These are phyloP conservation scores for Aspergillus wentii DNA, from an alignment of 495 filamentous ascomycete genomes.

Conservation along the genomic window DNA sequence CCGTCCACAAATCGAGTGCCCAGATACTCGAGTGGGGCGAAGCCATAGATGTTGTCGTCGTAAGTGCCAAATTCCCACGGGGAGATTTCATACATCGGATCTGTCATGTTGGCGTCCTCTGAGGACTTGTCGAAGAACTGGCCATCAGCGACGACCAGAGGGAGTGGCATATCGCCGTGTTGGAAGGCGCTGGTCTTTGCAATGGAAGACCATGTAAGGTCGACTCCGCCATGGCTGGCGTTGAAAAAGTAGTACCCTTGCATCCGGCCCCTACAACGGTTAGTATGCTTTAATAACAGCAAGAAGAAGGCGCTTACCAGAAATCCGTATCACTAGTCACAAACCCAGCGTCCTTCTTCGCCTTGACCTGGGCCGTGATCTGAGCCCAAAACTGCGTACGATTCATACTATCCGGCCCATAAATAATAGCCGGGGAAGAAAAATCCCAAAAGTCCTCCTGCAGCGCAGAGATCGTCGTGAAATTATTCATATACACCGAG, in stretches of 20 bases:
- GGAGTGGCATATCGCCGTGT: constrained; percentile 61
- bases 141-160: constrained; percentile 69
- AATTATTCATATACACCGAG: constrained; percentile 77
- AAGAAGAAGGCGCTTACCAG: constrained; percentile 31
- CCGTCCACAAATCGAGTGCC: constrained; percentile 34
- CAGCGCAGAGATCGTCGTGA: constrained; percentile 58
- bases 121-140: constrained; percentile 40
- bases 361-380: constrained; percentile 52
- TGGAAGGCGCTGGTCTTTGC: constrained; percentile 58
- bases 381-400: constrained; percentile 56
- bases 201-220: constrained; percentile 80
- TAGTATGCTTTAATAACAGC: neutral
- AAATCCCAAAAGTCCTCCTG: constrained; percentile 67
- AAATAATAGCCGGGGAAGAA: constrained; percentile 55
- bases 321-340: constrained; percentile 72
- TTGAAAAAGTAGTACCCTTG: constrained; percentile 74
- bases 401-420: constrained; percentile 41
- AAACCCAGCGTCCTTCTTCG: constrained; percentile 63
- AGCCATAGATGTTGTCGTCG: constrained; percentile 34
- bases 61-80: constrained; percentile 47
- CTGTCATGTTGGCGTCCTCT: constrained; percentile 57
- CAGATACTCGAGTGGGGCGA: constrained; percentile 38
- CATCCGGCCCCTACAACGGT: constrained; percentile 41
- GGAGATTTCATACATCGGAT: constrained; percentile 47
- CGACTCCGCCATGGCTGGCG: constrained; percentile 63